These are phyloP conservation scores for Pseudogymnoascus sp. DNA, from an alignment of 2,329 filamentous ascomycete species.

Conservation along the genomic window DNA sequence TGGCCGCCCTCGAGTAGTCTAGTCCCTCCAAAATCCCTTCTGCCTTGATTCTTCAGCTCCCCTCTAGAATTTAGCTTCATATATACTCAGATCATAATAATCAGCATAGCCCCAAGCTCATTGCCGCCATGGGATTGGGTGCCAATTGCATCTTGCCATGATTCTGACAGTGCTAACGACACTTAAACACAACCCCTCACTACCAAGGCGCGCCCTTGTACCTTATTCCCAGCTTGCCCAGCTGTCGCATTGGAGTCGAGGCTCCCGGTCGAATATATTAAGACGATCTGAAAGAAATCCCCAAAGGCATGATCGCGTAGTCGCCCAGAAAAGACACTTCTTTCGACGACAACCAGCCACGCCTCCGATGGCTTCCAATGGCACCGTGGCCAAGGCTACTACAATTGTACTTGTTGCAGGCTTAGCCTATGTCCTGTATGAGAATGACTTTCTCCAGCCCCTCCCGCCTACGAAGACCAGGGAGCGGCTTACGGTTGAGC, in stretches of 20 bases:
- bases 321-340: background rate
- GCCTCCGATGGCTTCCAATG: slow-evolving; percentile 15
- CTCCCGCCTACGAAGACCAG: slow-evolving; percentile 24
- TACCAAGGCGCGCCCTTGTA: background rate
- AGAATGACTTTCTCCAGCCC: slow-evolving; percentile 25
- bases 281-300: background rate
- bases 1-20: background rate
- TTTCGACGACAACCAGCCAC: background rate
- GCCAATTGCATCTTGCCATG: slow-evolving; percentile 1
- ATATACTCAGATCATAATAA: background rate
- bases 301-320: background rate
- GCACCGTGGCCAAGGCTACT: slow-evolving; percentile 18
- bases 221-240: background rate
- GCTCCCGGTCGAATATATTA: background rate
- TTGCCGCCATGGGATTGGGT: background rate
- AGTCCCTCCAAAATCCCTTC: background rate
- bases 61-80: background rate
- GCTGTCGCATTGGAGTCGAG: background rate
- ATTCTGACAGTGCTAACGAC: background rate
- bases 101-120: background rate
- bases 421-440: slow-evolving; percentile 25
- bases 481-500: background rate
- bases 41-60: background rate
- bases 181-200: background rate
- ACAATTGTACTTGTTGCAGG: slow-evolving; percentile 19